Conservation (phyloP, 1,139 yeast genomes). For the Yamadazyma triangularis region DNA sequence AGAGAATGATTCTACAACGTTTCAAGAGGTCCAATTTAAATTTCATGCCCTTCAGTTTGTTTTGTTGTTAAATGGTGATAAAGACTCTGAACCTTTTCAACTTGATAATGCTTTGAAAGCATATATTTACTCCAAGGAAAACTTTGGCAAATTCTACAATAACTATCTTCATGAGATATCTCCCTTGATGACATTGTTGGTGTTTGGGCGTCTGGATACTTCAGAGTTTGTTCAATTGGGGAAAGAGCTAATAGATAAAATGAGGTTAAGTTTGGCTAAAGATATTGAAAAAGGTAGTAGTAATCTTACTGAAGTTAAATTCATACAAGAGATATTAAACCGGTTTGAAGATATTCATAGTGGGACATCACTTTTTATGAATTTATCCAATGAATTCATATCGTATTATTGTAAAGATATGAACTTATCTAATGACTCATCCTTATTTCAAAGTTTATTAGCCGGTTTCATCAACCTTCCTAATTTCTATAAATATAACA, state of each 20-base stretch:
- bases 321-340: constrained; percentile 38
- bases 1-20: not conserved
- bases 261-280: constrained; percentile 20
- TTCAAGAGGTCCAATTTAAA: constrained; percentile 47
- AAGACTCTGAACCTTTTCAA: constrained; percentile 8
- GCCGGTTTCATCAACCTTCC: constrained; percentile 76
- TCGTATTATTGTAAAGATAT: constrained; percentile 63
- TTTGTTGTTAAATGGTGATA: constrained; percentile 30
- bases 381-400: constrained; percentile 49
- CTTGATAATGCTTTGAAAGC: constrained; percentile 39
- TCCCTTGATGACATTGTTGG: constrained; percentile 47
- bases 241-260: constrained; percentile 19
- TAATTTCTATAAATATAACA: constrained; percentile 60
- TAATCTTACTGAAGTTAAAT: constrained; percentile 22
- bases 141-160: constrained; percentile 45
- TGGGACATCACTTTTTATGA: constrained; percentile 27
- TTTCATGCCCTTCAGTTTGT: constrained; percentile 59
- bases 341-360: constrained; percentile 37
- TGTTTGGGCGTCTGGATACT: constrained; percentile 22
- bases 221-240: constrained; percentile 13
- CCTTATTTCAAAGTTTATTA: constrained; percentile 59
- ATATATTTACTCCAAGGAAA: constrained; percentile 49
- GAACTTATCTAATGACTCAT: constrained; percentile 66
- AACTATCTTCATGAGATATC: constrained; percentile 43
- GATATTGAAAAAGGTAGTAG: constrained; percentile 12